Percentiles rank a stretch among this genome's conserved stretches.
Evolutionary conservation across 768 basidiomycete species (phyloP).

Genomic region (Podaxis rugospora): DNA sequence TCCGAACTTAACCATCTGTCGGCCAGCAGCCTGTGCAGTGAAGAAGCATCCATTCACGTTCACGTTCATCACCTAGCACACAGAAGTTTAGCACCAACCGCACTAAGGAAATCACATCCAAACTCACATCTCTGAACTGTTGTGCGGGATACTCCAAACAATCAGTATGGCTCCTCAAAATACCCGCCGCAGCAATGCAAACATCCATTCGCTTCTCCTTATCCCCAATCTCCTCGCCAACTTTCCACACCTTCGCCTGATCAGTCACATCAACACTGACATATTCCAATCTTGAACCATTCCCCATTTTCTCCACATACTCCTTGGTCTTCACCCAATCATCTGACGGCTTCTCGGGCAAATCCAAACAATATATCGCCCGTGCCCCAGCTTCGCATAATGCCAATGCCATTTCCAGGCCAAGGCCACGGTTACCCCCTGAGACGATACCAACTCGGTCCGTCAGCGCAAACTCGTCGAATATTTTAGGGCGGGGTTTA

Average conservation of each 20-base stretch:
- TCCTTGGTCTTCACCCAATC: conserved; percentile 53
- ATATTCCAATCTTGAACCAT: conserved; percentile 50
- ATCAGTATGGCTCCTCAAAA: conserved; percentile 53
- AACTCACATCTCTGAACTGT: conserved; percentile 57
- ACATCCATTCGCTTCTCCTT: conserved; percentile 69
- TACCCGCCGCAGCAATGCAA: conserved; percentile 75
- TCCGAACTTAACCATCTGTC: conserved; percentile 54
- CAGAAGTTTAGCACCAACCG: neutral
- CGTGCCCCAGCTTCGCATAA: conserved; percentile 70
- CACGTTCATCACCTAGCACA: conserved; percentile 54
- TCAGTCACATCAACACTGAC: conserved; percentile 60
- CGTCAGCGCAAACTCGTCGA: conserved; percentile 53
- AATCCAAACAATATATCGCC: conserved; percentile 66
- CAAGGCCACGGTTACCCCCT: conserved; percentile 65
- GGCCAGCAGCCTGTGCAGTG: conserved; percentile 61
- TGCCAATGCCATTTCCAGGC: conserved; percentile 79
- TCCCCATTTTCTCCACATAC: conserved; percentile 45
- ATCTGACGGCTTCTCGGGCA: conserved; percentile 48
- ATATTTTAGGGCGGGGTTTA: conserved; percentile 43
- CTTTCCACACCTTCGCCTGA: conserved; percentile 55
- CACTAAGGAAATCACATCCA: neutral
- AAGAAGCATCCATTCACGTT: conserved; percentile 64
- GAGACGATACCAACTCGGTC: conserved; percentile 60
- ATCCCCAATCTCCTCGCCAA: conserved; percentile 55
- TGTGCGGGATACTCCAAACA: conserved; percentile 64